Evolutionary conservation across 2,329 filamentous ascomycete genomes (phyloP), one percentile per base, ranked within the genome.

Genomic region (Neofusicoccum parvum): DNA sequence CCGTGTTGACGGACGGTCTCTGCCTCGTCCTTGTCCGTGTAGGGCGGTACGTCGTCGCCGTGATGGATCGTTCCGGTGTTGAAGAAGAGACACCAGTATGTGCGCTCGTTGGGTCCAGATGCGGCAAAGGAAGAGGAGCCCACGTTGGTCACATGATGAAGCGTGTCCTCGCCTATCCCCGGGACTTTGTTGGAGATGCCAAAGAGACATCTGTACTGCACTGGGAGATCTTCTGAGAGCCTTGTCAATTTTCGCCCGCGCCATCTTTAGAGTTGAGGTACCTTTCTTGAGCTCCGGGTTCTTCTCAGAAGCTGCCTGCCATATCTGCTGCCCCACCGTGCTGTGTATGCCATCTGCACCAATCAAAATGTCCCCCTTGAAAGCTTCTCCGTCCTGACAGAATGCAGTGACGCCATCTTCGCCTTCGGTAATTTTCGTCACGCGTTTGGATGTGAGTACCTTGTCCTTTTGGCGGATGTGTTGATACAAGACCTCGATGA

Each of bases 381-480:
- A 62, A 17, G 3, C 3, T 17, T 41, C 32, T 23, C 66, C 66
- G n/a, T 66, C 65, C 32, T 64, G 12, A 7, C 34, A 46, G 15
- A 6, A 14, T 7, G 58, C 12, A 10, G 32, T 49, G 7, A 66
- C 50, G 3, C 59, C 39, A 12, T 23, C 32, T 7, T n/a, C 46
- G 17, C 11, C 10, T 23, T 51, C 43, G 3, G 59, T 32, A 12
- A 60, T n/a, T 1, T 14, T 14, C 3, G 39, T 27, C 14, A 65
- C 53, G 6, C 45, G 39, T 36, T 50, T 62, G 6, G 39, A 48
- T 11, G 46, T 69, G 4, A 72, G 32, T 3, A 73, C 27, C 59
- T 67, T 70, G 14, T 66, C 54, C 17, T 72, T 70, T 34, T 73
- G 68, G 14, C 68, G 46, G 49, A 71, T 68, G 4, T 69, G 68